phyloP scores from a whole-genome alignment of 2,329 filamentous ascomycete genomes.

The Madurella mycetomatis region DNA sequence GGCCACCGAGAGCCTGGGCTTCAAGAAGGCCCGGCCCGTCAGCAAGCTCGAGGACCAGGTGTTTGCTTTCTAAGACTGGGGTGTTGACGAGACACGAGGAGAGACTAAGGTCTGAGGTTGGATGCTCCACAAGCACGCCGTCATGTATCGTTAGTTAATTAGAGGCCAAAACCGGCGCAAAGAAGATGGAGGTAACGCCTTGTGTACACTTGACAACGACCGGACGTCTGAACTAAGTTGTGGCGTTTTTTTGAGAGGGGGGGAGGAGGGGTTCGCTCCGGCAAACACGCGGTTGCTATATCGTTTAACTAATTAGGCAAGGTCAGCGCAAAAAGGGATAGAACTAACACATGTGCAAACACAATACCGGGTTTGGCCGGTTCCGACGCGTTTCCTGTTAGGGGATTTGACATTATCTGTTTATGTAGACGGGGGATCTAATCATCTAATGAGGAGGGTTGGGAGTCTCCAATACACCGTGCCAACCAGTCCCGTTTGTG shows the following conservation, averaged over 20 bases:
- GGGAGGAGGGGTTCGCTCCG: too few species aligned
- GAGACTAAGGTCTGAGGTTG: not conserved
- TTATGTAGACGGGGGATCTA: conserved; percentile 11
- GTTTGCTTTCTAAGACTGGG: conserved; percentile 74
- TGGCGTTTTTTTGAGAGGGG: too few species aligned
- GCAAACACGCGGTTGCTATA: too few species aligned
- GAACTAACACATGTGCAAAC: not conserved
- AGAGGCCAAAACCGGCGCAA: too few species aligned
- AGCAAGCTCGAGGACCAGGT: conserved; percentile 98
- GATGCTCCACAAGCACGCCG: not conserved
- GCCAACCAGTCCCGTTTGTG: not conserved
- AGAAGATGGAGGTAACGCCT: too few species aligned
- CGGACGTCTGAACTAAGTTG: too few species aligned
- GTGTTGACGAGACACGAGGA: too few species aligned
- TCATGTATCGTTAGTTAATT: not conserved
- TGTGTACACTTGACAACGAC: too few species aligned
- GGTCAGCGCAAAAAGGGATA: too few species aligned
- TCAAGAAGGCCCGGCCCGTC: conserved; percentile 85
- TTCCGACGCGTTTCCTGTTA: not conserved
- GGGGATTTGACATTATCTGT: not conserved
- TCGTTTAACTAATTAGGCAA: too few species aligned
- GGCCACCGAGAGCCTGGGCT: conserved; percentile 81
- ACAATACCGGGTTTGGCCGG: too few species aligned
- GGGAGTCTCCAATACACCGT: not conserved
- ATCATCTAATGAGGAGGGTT: conserved; percentile 7